phyloP scores from a whole-genome alignment of 139 green algal genomes.

The Tetradesmus lagerheimii region DNA sequence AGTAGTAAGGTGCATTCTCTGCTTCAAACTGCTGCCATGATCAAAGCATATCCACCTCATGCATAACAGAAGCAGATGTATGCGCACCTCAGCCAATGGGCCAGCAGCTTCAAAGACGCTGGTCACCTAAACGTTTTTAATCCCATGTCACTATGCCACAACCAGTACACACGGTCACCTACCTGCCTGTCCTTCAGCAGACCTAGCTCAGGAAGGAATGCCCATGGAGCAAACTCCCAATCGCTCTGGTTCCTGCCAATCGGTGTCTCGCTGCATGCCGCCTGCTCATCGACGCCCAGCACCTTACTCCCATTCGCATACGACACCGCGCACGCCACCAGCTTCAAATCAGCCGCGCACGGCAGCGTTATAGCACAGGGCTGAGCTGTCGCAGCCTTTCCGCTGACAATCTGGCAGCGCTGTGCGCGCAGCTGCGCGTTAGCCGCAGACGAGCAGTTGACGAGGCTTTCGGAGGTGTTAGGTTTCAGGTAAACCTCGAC shows the following conservation, averaged over 20 bases:
- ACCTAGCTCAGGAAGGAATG: neutral
- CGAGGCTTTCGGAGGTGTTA: constrained; percentile 2
- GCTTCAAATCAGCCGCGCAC: constrained; percentile 47
- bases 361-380: constrained; percentile 51
- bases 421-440: neutral
- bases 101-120: too few species aligned
- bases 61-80: too few species aligned
- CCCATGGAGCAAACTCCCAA: constrained; percentile 37
- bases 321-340: constrained; percentile 39
- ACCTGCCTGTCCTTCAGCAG: constrained; percentile 12
- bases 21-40: too few species aligned
- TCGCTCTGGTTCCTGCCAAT: constrained; percentile 48
- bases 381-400: neutral
- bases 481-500: constrained; percentile 45
- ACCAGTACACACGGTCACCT: neutral
- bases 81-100: too few species aligned
- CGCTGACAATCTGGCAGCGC: constrained; percentile 7
- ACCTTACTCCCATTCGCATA: neutral
- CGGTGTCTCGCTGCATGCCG: neutral
- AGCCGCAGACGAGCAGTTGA: neutral
- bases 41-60: too few species aligned
- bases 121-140: too few species aligned
- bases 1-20: too few species aligned
- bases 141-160: too few species aligned
- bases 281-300: neutral